phyloP scores from a whole-genome alignment of 2,329 filamentous ascomycete species.

The Periconia macrospinosa region DNA sequence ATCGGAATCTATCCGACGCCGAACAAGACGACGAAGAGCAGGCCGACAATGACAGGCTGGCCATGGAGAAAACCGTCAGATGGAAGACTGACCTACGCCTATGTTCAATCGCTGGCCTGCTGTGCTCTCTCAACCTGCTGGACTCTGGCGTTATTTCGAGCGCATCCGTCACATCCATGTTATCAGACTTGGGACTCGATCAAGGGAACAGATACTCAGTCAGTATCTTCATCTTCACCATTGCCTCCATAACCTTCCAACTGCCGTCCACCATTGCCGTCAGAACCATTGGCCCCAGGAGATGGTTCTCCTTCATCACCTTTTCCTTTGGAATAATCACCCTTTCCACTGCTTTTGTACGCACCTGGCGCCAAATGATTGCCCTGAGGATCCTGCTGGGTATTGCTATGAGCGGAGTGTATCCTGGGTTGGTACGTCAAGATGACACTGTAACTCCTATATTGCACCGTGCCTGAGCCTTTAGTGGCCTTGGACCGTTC shows the following conservation, averaged over 20 bases:
- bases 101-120: conserved; percentile 70
- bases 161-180: conserved; percentile 70
- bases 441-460: too few relatives aligned
- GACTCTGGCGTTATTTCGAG: conserved; percentile 71
- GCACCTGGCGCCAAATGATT: conserved; percentile 71
- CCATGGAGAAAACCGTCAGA: conserved; percentile 54
- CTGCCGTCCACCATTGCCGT: conserved; percentile 69
- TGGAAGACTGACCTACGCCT: conserved; percentile 68
- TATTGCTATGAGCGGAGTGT: conserved; percentile 58
- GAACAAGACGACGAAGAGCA: background rate
- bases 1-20: background rate
- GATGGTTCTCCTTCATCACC: conserved; percentile 64
- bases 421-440: conserved; percentile 30
- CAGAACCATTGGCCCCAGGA: conserved; percentile 64
- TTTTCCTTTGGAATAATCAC: conserved; percentile 66
- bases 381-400: conserved; percentile 66
- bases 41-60: conserved; percentile 11
- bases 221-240: conserved; percentile 73
- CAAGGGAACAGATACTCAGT: conserved; percentile 67
- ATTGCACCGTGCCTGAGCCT: too few relatives aligned
- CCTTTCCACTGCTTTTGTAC: conserved; percentile 68
- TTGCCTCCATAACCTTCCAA: conserved; percentile 69
- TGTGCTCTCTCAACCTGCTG: conserved; percentile 70
- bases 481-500: too few relatives aligned
- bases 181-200: conserved; percentile 63